phyloP scores from a whole-genome alignment of 768 basidiomycete species.

The Termitomyces sp. region DNA sequence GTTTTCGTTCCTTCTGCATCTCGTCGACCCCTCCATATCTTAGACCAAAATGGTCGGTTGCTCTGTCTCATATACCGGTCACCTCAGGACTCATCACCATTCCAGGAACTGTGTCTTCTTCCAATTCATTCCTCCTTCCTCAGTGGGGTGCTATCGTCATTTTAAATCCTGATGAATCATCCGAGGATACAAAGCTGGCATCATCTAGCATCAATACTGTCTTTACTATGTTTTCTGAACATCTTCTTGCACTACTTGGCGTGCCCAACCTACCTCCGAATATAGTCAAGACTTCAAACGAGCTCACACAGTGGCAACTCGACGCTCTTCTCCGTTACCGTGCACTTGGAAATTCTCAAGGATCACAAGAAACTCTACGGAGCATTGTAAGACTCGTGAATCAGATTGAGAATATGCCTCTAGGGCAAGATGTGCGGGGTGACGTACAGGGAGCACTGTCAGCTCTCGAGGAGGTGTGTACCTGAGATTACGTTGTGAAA shows the following conservation, averaged over 20 bases:
- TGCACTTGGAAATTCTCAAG: constrained; percentile 60
- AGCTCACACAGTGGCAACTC: constrained; percentile 71
- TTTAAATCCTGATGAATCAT: constrained; percentile 45
- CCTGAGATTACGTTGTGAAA: neutral
- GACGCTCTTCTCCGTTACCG: constrained; percentile 72
- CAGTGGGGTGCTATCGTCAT: constrained; percentile 93
- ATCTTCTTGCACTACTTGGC: constrained; percentile 79
- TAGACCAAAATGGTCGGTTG: constrained; percentile 44
- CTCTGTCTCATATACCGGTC: neutral
- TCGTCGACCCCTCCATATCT: constrained; percentile 68
- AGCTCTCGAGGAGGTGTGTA: constrained; percentile 66
- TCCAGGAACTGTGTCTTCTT: constrained; percentile 43
- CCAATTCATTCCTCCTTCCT: constrained; percentile 79
- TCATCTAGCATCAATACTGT: constrained; percentile 39
- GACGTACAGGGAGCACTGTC: constrained; percentile 68
- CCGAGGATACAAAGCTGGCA: constrained; percentile 31
- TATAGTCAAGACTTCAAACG: constrained; percentile 24
- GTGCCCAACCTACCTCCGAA: constrained; percentile 55
- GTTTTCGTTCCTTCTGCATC: constrained; percentile 74
- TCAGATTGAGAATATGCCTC: constrained; percentile 90
- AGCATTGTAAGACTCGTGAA: constrained; percentile 83
- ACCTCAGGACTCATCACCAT: constrained; percentile 4
- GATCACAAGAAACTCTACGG: constrained; percentile 65
- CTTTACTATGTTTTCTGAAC: constrained; percentile 63
- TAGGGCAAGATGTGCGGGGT: constrained; percentile 67